phyloP scores from a whole-genome alignment of 371 early-diverging fungal species.

The Mortierella sp. region DNA sequence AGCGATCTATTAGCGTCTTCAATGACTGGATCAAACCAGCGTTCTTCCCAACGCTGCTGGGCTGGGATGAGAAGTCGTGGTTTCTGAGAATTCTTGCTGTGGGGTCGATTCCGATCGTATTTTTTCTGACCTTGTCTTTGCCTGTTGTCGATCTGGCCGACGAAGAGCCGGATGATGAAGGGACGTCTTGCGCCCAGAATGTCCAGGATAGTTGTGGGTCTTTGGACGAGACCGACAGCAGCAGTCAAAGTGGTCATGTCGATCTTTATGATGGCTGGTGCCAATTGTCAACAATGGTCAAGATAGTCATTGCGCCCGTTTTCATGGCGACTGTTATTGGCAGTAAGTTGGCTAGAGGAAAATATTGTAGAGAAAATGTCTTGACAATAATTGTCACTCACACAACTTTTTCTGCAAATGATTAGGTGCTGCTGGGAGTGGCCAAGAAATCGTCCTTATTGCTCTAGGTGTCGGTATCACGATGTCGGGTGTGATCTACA shows the following conservation, averaged over 20 bases:
- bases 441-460: constrained; percentile 19
- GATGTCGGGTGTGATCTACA: constrained; percentile 18
- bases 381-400: not conserved
- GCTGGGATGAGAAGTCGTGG: constrained; percentile 64
- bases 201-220: not conserved
- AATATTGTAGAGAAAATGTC: not conserved
- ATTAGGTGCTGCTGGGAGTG: constrained; percentile 38
- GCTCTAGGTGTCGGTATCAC: constrained; percentile 17
- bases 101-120: constrained; percentile 66
- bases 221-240: not conserved
- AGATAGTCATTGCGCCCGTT: constrained; percentile 44
- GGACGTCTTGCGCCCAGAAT: not conserved
- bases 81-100: constrained; percentile 66
- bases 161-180: constrained; percentile 3
- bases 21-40: constrained; percentile 29
- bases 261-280: constrained; percentile 47
- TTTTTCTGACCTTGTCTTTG: constrained; percentile 66
- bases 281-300: constrained; percentile 43
- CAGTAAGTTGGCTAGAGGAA: constrained; percentile 19
- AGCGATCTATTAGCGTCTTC: constrained; percentile 9
- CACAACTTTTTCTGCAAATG: not conserved
- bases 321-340: constrained; percentile 48
- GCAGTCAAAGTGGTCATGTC: constrained; percentile 18
- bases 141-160: constrained; percentile 68
- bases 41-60: constrained; percentile 69